Evolutionary conservation across 2,329 filamentous ascomycete species (phyloP), one percentile per base, ranked within the genome.

Genomic region (Bipolaris victoriae): DNA sequence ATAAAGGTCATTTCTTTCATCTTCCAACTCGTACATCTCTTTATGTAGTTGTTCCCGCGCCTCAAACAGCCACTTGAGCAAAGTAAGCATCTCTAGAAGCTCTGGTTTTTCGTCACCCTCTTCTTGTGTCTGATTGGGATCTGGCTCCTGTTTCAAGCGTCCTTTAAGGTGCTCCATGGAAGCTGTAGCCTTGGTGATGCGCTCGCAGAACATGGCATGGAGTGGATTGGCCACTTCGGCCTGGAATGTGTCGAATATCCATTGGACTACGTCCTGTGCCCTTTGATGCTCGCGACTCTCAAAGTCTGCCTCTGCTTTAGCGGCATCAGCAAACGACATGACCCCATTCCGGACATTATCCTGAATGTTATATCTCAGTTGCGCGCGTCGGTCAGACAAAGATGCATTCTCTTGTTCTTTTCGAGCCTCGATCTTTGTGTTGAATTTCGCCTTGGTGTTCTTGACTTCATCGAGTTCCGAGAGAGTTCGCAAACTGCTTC

Each of bases 21-120:
- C 88, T 33, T 97, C 85, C 10, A 98, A 80, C 66, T 96, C 90
- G 71, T 92, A 97, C 51, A 94, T 85, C 67, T 92, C 90, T 41
- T 91, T 88, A 78, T 98, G 89, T 7, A 98, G 82, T 45, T 86
- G 84, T 77, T 99, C 95, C n/a, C 93, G 88, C 1, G 90, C 90
- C 74, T 99, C 95, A 67, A 97, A 98, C 7, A 98, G 87, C 93
- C 95, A 98, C 71, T 98, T 99, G 13, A 98, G 83, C 46, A 97
- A 85, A 0, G 94, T 98, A 11, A 99, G 83, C 77, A 97, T 96
- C 76, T 99, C 95, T 2, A 98, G 81, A 0, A 98, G 83, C 76
- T 99, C 95, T 0, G 95, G 95, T 72, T 93, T 88, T 74, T 97
- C 94, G 66, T 98, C 94, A 16, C 95, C 94, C 78, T 97, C 94